Evolutionary conservation across 2,329 filamentous ascomycete species (phyloP).

Genomic region (Talaromyces amestolkiae): DNA sequence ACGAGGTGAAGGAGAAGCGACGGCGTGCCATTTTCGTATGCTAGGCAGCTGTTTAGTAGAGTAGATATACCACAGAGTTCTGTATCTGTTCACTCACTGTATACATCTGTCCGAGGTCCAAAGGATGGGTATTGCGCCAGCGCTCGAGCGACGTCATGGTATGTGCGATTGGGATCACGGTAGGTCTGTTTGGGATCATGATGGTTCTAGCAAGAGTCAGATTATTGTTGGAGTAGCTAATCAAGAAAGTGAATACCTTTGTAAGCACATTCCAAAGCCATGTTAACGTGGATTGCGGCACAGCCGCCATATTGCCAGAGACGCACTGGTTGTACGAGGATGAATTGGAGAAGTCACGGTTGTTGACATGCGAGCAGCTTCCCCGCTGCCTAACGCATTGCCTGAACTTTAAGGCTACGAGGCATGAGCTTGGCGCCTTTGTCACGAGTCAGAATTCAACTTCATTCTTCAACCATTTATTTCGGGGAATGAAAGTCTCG

Average conservation of each 20-base stretch:
- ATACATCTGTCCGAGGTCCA: slow-evolving; percentile 85
- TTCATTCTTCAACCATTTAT: neutral
- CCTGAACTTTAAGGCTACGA: neutral
- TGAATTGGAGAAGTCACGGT: slow-evolving; percentile 5
- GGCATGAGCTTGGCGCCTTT: neutral
- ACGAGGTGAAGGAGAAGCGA: slow-evolving; percentile 81
- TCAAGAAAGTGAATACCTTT: slow-evolving; percentile 51
- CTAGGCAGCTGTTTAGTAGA: slow-evolving; percentile 45
- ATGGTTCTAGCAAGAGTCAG: slow-evolving; percentile 31
- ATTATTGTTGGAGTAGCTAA: neutral
- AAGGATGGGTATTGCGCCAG: slow-evolving; percentile 77
- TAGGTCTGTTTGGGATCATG: slow-evolving; percentile 69
- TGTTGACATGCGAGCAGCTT: neutral
- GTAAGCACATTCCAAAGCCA: slow-evolving; percentile 93
- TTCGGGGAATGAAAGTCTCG: no score
- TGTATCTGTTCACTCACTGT: slow-evolving; percentile 62
- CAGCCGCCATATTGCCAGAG: slow-evolving; percentile 54
- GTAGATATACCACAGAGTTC: neutral
- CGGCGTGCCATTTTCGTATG: slow-evolving; percentile 82
- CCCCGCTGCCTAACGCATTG: neutral
- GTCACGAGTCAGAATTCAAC: neutral
- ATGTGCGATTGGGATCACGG: slow-evolving; percentile 85
- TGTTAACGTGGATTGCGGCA: slow-evolving; percentile 85
- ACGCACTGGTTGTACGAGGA: neutral
- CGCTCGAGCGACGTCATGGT: slow-evolving; percentile 82